phyloP scores from a whole-genome alignment of 495 filamentous ascomycete genomes.

The Aspergillus indologenus region DNA sequence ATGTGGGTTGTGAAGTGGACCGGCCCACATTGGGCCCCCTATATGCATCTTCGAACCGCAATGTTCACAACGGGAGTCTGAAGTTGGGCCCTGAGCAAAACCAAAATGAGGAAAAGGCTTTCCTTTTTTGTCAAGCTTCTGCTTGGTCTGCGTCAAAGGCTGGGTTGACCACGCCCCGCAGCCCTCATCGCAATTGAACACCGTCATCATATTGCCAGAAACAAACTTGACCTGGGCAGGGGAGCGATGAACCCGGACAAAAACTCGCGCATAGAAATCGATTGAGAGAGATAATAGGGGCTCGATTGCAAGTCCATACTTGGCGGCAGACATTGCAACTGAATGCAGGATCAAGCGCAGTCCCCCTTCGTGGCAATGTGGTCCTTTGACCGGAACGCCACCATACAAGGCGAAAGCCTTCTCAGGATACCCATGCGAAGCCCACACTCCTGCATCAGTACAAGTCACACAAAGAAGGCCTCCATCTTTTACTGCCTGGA shows the following conservation, averaged over 20 bases:
- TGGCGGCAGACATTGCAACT: slow-evolving; percentile 72
- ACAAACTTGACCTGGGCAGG: slow-evolving; percentile 84
- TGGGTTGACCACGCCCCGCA: slow-evolving; percentile 88
- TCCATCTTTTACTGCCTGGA: slow-evolving; percentile 78
- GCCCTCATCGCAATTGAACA: slow-evolving; percentile 85
- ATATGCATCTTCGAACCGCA: slow-evolving; percentile 85
- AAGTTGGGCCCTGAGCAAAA: slow-evolving; percentile 64
- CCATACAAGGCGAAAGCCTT: slow-evolving; percentile 92
- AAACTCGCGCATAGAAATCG: slow-evolving; percentile 91
- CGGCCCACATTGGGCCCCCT: slow-evolving; percentile 91
- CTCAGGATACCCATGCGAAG: slow-evolving; percentile 87
- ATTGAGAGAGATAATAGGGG: slow-evolving; percentile 89
- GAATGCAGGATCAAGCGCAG: slow-evolving; percentile 79
- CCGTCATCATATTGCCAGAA: slow-evolving; percentile 84
- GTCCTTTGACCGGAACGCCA: slow-evolving; percentile 77
- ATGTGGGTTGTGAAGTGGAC: slow-evolving; percentile 75
- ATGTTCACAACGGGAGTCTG: slow-evolving; percentile 64
- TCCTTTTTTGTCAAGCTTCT: slow-evolving; percentile 64
- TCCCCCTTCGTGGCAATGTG: slow-evolving; percentile 84
- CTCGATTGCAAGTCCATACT: slow-evolving; percentile 88
- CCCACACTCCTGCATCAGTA: slow-evolving; percentile 92
- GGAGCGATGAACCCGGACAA: slow-evolving; percentile 76
- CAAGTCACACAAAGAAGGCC: slow-evolving; percentile 94
- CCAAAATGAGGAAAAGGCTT: slow-evolving; percentile 69
- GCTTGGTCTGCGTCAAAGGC: slow-evolving; percentile 62